Base-by-base conservation (phyloP, 1,284 basidiomycete species). In the Apiotrichum domesticum region DNA sequence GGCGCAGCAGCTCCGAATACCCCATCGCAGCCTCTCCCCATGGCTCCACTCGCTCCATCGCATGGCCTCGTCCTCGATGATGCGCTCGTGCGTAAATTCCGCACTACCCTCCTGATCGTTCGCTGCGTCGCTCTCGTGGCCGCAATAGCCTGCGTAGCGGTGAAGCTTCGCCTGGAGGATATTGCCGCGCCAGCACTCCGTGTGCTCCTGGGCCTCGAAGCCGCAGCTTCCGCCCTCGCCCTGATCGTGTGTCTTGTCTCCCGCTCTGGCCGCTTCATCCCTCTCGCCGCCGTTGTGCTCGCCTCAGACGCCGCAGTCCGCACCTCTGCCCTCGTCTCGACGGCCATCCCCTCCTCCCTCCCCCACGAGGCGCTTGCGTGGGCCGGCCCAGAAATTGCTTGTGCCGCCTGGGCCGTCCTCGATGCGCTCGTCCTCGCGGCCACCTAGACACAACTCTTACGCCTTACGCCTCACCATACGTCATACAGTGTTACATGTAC, bases 381-480 rank as follows among this genome's bases (percentile, higher is more conserved):
- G 15, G 39, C 46, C 14, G 47, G 42, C 13, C 42, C 54, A 3
- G 57, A 58, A 29, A 37, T 52, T 2, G 43, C 41, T 7, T 59
- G 57, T 34, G 43, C 46, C 4, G 53, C 53, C 5, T 59, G 57
- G 57, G 51, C 57, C 4, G 48, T 35, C 8, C 49, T 54, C 9
- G 57, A 59, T 32, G 44, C 40, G 5, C n/a, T 55, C 11, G 53
- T 59, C 1, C 35, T 59, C 3, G 50, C 46, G 5, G 40, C 57
- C 15, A 54, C 57, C 1, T 54, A 45, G 32, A n/a, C 37, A 9
- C 9, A 3, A 39, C 13, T 2, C 13, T 8, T 39, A 39, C 37
- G 13, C 13, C 8, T 9, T 39, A 39, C 37, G 37, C 8, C 37
- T 39, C 37, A 39, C 37, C 9, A 39, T 13, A 39, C 13, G 37